These are phyloP conservation scores for Ettlia oleoabundans DNA, from an alignment of 139 green algal species.

Conservation along the genomic window DNA sequence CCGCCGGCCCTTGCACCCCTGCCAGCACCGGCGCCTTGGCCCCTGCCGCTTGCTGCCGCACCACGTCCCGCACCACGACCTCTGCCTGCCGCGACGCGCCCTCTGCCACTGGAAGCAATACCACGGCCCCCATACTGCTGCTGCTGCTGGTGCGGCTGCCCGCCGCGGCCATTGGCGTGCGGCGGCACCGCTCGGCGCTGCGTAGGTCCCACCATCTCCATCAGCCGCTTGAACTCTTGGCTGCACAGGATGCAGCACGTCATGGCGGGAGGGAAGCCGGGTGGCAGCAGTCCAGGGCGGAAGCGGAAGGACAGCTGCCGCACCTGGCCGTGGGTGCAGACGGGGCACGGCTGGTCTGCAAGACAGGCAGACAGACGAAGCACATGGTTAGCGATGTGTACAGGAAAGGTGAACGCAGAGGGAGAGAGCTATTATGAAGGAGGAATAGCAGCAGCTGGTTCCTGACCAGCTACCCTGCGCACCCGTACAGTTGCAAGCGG, in stretches of 20 bases:
- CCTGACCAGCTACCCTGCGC: no score
- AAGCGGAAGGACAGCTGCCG: constrained; percentile 37
- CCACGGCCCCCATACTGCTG: background rate
- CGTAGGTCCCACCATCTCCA: constrained; percentile 34
- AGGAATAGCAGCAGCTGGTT: no score
- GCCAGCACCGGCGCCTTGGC: background rate
- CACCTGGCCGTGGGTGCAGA: constrained; percentile 15
- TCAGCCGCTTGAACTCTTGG: constrained; percentile 32
- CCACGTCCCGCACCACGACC: background rate
- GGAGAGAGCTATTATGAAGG: no score
- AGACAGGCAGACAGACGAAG: background rate
- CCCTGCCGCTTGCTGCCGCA: background rate
- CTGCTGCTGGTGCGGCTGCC: background rate
- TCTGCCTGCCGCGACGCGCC: background rate
- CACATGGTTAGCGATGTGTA: background rate
- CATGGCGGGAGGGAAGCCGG: constrained; percentile 18
- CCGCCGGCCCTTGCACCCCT: background rate
- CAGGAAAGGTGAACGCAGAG: background rate
- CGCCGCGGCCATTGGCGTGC: no score
- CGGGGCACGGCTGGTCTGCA: constrained; percentile 25
- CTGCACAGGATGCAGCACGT: constrained; percentile 41
- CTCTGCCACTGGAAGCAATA: background rate
- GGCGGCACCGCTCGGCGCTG: no score
- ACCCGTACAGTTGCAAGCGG: no score
- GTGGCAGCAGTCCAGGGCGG: constrained; percentile 32